Percentiles rank a stretch among this genome's conserved stretches.
phyloP scores from a whole-genome alignment of 2,329 filamentous ascomycete genomes.

The Penicillium sp. region DNA sequence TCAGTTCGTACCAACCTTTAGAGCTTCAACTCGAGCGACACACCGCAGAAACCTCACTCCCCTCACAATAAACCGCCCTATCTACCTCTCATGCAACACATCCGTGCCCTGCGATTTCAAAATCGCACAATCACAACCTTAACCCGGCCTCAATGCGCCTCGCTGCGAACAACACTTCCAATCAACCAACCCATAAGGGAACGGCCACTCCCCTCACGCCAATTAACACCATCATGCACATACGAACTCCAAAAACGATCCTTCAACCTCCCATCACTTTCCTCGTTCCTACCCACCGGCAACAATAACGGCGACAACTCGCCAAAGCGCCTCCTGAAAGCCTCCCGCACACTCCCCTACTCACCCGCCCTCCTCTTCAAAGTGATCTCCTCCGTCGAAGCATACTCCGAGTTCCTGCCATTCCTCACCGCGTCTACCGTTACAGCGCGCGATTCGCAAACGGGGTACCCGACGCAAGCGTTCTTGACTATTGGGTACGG shows the following conservation, averaged over 20 bases:
- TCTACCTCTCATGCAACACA: constrained; percentile 13
- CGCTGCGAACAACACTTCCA: neutral
- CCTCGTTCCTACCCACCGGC: constrained; percentile 27
- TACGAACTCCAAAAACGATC: constrained; percentile 6
- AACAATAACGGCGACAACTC: constrained; percentile 29
- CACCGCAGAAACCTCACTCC: neutral
- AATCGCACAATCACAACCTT: constrained; percentile 11
- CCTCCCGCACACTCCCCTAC: constrained; percentile 76
- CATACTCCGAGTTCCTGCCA: constrained; percentile 84
- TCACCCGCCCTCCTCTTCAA: constrained; percentile 69
- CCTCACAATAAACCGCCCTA: neutral
- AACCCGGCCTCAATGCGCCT: neutral
- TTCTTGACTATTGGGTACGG: constrained; percentile 84
- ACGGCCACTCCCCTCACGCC: neutral
- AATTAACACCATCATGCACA: constrained; percentile 1
- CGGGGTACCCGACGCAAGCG: constrained; percentile 65
- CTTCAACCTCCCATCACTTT: constrained; percentile 31
- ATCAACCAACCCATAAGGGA: constrained; percentile 1
- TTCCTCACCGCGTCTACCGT: constrained; percentile 80
- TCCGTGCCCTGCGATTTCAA: constrained; percentile 10
- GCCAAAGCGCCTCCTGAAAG: constrained; percentile 66
- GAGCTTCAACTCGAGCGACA: neutral
- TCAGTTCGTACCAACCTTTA: neutral
- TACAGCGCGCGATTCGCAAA: constrained; percentile 65
- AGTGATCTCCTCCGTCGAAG: constrained; percentile 83